phyloP scores from a whole-genome alignment of 2,329 filamentous ascomycete species.

The Neofusicoccum umdonicola region DNA sequence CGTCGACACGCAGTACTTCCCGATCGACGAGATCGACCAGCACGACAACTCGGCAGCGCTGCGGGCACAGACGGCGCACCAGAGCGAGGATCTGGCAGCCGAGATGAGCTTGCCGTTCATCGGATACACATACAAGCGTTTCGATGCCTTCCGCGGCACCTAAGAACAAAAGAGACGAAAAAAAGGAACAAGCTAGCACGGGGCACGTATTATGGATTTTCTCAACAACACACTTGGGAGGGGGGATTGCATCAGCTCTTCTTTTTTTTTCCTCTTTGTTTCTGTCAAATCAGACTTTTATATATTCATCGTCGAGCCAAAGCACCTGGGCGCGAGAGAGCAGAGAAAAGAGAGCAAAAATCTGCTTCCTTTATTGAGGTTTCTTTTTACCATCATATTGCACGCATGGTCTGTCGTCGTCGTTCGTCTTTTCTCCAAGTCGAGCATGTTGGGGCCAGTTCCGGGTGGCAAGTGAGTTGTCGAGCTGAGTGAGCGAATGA shows the following conservation, averaged over 20 bases:
- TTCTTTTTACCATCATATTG: background rate
- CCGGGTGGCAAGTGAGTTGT: too few relatives aligned
- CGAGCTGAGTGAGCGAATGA: background rate
- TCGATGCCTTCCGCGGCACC: slow-evolving; percentile 62
- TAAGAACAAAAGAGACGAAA: slow-evolving; percentile 16
- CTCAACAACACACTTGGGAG: too few relatives aligned
- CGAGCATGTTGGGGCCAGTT: background rate
- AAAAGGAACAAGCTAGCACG: background rate
- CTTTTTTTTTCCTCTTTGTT: background rate
- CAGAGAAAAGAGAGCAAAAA: too few relatives aligned
- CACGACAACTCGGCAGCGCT: slow-evolving; percentile 87
- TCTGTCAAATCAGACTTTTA: background rate
- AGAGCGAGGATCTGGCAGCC: slow-evolving; percentile 71
- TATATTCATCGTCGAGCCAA: background rate
- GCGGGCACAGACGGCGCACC: slow-evolving; percentile 69
- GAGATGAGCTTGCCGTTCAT: slow-evolving; percentile 97
- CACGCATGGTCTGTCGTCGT: background rate
- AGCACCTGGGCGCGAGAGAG: too few relatives aligned
- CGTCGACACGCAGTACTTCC: slow-evolving; percentile 97
- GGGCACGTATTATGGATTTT: slow-evolving; percentile 8
- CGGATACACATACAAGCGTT: slow-evolving; percentile 97
- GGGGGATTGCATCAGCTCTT: background rate
- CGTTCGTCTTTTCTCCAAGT: background rate
- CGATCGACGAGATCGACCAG: slow-evolving; percentile 96
- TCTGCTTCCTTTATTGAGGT: too few relatives aligned